A percentile compares a stretch with the other conserved stretches of the same genome.
phyloP scores from a whole-genome alignment of 1,139 yeast species.

The Diutina ranongensis region DNA sequence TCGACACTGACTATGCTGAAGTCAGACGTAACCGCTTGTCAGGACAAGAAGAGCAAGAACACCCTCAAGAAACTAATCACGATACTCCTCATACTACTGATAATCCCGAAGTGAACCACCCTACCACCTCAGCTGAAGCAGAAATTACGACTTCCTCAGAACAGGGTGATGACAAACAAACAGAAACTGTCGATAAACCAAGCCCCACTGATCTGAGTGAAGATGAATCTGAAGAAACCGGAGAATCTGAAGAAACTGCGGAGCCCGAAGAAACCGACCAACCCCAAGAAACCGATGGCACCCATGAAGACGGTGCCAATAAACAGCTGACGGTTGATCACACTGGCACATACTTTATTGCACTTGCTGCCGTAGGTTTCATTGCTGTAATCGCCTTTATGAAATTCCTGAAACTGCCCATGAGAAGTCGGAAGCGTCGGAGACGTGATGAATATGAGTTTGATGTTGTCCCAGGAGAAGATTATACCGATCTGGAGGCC shows the following conservation, averaged over 20 bases:
- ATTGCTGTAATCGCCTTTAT: slow-evolving; percentile 40
- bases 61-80: background rate
- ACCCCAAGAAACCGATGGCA: slow-evolving; percentile 12
- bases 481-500: slow-evolving; percentile 24
- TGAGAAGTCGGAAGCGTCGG: slow-evolving; percentile 37
- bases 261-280: slow-evolving; percentile 9
- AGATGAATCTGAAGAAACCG: background rate
- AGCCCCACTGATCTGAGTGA: background rate
- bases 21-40: slow-evolving; percentile 7
- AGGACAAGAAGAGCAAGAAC: background rate
- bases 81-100: slow-evolving; percentile 5
- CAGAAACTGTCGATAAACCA: background rate
- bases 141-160: too few relatives aligned
- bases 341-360: slow-evolving; percentile 49
- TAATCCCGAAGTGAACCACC: background rate
- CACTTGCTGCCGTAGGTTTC: slow-evolving; percentile 49
- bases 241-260: slow-evolving; percentile 13
- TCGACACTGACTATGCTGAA: slow-evolving; percentile 29
- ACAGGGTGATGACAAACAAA: too few relatives aligned
- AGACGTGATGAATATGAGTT: slow-evolving; percentile 69
- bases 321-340: slow-evolving; percentile 24
- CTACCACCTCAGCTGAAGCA: background rate
- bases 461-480: slow-evolving; percentile 67
- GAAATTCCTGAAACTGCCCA: slow-evolving; percentile 38
- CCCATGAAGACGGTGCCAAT: slow-evolving; percentile 17